Conservation (phyloP, 2,329 filamentous ascomycete species). For the Ophiocordyceps camponoti-saundersi region DNA sequence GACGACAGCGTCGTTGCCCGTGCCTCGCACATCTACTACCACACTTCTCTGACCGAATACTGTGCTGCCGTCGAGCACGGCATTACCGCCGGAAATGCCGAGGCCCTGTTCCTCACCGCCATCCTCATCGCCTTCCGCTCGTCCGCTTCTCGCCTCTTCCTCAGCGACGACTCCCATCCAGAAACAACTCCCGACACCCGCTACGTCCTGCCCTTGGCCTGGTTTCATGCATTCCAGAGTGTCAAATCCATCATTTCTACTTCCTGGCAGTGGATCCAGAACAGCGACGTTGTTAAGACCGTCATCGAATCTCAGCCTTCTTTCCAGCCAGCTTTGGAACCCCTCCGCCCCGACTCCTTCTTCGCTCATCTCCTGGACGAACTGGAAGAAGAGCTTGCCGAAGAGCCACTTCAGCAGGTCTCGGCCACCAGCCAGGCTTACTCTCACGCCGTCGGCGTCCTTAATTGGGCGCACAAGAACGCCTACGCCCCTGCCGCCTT, state of each 20-base stretch:
- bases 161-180: constrained; percentile 33
- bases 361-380: constrained; percentile 43
- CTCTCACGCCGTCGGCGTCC: constrained; percentile 44
- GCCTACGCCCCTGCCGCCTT: constrained; percentile 41
- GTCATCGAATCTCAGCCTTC: constrained; percentile 49
- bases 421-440: constrained; percentile 32
- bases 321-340: constrained; percentile 40
- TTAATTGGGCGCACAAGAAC: constrained; percentile 49
- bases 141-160: constrained; percentile 43
- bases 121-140: constrained; percentile 51
- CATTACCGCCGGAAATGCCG: constrained; percentile 41
- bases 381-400: constrained; percentile 35
- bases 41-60: constrained; percentile 44
- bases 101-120: constrained; percentile 44
- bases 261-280: constrained; percentile 46
- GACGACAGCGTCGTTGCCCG: constrained; percentile 42
- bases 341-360: constrained; percentile 32
- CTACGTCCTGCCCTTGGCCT: constrained; percentile 43
- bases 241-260: constrained; percentile 48
- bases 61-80: constrained; percentile 37
- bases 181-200: constrained; percentile 20
- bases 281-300: constrained; percentile 36
- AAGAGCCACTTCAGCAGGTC: constrained; percentile 13
- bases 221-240: constrained; percentile 52
- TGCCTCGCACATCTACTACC: constrained; percentile 48